Percentiles rank a stretch among this genome's conserved stretches.
These are phyloP conservation scores for Geum urbanum DNA, from an alignment of 306 rosid genomes.

Conservation along the genomic window DNA sequence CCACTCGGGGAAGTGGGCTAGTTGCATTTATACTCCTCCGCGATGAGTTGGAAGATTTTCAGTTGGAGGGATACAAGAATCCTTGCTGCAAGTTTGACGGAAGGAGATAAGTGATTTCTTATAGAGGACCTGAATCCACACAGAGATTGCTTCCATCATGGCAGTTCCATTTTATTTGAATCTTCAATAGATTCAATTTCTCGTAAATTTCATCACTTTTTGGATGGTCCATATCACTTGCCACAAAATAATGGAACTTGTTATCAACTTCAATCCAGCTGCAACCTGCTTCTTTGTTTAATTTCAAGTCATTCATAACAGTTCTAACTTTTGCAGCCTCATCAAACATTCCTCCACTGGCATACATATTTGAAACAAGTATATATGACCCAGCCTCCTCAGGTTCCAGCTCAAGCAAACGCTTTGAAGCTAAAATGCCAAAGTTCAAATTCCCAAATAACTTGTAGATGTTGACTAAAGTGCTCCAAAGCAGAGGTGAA, in stretches of 20 bases:
- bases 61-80: not conserved
- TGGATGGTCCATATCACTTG: conserved; percentile 44
- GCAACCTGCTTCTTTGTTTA: conserved; percentile 48
- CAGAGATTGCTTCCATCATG: conserved; percentile 1
- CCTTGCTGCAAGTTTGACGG: not conserved
- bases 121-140: not conserved
- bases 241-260: conserved; percentile 47
- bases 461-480: conserved; percentile 44
- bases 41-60: not conserved
- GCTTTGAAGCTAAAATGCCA: conserved; percentile 39
- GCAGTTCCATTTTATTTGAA: conserved; percentile 20
- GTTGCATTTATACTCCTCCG: not conserved
- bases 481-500: conserved; percentile 51
- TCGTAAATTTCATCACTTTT: conserved; percentile 40
- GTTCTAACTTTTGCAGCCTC: conserved; percentile 56
- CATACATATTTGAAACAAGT: conserved; percentile 48
- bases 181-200: conserved; percentile 28
- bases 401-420: conserved; percentile 46
- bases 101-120: not conserved
- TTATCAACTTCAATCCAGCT: conserved; percentile 44
- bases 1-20: not conserved
- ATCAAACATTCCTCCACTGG: conserved; percentile 39
- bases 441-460: conserved; percentile 32
- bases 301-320: conserved; percentile 42
- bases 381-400: conserved; percentile 46